A percentile compares a stretch with the other conserved stretches of the same genome.
Conservation (phyloP, 148 eudicot species). For the Diospyros kaki region DNA sequence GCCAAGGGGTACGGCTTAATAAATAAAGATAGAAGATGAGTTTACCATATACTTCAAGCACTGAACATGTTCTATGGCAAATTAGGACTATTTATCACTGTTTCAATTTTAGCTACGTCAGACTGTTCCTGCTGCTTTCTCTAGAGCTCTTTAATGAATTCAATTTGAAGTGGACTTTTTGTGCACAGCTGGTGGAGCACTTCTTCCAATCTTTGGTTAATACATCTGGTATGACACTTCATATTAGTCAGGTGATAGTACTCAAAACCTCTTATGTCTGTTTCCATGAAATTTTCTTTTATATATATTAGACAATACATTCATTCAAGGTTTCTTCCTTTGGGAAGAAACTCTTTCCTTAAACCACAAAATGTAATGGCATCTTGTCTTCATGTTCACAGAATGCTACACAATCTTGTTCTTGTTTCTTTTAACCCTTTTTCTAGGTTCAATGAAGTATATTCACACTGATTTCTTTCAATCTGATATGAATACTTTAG, state of each 20-base stretch:
- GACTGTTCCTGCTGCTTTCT: background rate
- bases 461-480: too few species aligned
- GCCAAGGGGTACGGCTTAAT: background rate
- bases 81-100: background rate
- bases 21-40: background rate
- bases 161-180: background rate
- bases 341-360: too few species aligned
- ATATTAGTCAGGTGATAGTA: slow-evolving; percentile 74
- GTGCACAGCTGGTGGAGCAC: slow-evolving; percentile 79
- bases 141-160: background rate
- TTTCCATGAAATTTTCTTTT: background rate
- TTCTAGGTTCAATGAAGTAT: too few species aligned
- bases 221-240: slow-evolving; percentile 99
- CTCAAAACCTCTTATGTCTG: background rate
- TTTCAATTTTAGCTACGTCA: background rate
- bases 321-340: background rate
- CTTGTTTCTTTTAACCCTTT: too few species aligned
- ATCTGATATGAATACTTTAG: too few species aligned
- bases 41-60: background rate
- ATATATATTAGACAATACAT: too few species aligned
- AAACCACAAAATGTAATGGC: too few species aligned
- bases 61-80: background rate
- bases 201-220: slow-evolving; percentile 98
- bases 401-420: too few species aligned
- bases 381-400: too few species aligned